Base-by-base conservation (phyloP, 2,329 filamentous ascomycete species). In the Claviceps citrina region DNA sequence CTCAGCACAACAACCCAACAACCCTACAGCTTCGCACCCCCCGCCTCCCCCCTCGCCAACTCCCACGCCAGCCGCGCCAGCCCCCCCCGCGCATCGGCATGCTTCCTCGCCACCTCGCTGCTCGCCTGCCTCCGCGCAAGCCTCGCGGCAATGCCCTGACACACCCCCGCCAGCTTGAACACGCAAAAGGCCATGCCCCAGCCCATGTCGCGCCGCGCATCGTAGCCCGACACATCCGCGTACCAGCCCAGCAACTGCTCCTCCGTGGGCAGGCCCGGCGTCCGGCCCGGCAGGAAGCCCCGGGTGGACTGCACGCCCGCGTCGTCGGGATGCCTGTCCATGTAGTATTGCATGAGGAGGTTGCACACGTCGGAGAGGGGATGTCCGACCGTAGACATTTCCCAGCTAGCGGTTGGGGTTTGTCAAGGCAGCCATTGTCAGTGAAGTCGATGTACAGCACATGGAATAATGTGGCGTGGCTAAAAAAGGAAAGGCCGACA, bases 381-480 rank as follows among this genome's bases (percentile, higher is more conserved):
- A 58, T 98, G 89, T n/a, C 91, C 91, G 40, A 95, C 79, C 0
- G 91, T 96, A 27, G 85, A 86, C 85, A 98, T 94, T 65, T 96
- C 91, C 89, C 89, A 96, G 63, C 72, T 76, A n/a, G n/a, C n/a
- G n/a, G n/a, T n/a, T n/a, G n/a, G n/a, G n/a, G n/a, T n/a, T n/a
- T n/a, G n/a, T n/a, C n/a, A n/a, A n/a, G n/a, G n/a, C n/a, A n/a
- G n/a, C n/a, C n/a, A n/a, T n/a, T n/a, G n/a, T n/a, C n/a, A n/a
- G n/a, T n/a, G n/a, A n/a, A n/a, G n/a, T n/a, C n/a, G n/a, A n/a
- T n/a, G n/a, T n/a, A n/a, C n/a, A n/a, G n/a, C n/a, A n/a, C n/a
- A n/a, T n/a, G n/a, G n/a, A n/a, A n/a, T n/a, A n/a, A n/a, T n/a
- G n/a, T n/a, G n/a, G n/a, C n/a, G n/a, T n/a, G n/a, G n/a, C n/a